Evolutionary conservation across 2,329 filamentous ascomycete genomes (phyloP).

Genomic region (Penicillium sp.): DNA sequence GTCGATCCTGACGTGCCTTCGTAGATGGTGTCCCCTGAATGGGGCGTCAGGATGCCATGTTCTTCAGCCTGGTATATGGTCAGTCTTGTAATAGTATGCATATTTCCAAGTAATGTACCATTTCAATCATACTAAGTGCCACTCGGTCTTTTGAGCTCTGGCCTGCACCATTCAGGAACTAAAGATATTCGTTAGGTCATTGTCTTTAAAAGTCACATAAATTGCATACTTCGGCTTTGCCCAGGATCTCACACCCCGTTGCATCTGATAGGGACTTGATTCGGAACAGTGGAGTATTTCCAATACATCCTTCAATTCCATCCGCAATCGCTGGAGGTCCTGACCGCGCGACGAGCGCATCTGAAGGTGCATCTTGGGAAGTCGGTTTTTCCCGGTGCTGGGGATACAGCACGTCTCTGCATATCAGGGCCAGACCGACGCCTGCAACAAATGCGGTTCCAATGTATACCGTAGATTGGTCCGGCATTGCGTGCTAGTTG

Average conservation of each 20-base stretch:
- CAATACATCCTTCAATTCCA: constrained; percentile 87
- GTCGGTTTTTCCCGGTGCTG: constrained; percentile 41
- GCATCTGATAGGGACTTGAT: constrained; percentile 81
- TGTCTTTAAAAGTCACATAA: background rate
- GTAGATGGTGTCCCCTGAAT: constrained; percentile 89
- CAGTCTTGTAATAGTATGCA: constrained; percentile 5
- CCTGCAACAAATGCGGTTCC: constrained; percentile 72
- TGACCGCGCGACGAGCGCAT: constrained; percentile 23
- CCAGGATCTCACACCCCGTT: constrained; percentile 84
- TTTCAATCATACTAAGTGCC: constrained; percentile 79
- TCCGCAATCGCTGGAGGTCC: constrained; percentile 55
- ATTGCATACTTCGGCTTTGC: constrained; percentile 71
- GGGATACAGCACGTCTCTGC: constrained; percentile 74
- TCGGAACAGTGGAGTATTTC: constrained; percentile 82
- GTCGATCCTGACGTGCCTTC: constrained; percentile 96
- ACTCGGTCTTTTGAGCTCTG: constrained; percentile 94
- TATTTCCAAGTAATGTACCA: constrained; percentile 37
- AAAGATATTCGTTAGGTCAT: constrained; percentile 3
- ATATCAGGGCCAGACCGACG: constrained; percentile 67
- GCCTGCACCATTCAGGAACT: constrained; percentile 89
- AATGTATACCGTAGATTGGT: constrained; percentile 51
- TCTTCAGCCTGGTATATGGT: constrained; percentile 62
- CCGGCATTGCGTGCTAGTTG: constrained; percentile 27
- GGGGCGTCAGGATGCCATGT: constrained; percentile 67
- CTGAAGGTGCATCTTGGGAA: constrained; percentile 4